These are phyloP conservation scores for Phaeodactylum tricornutum DNA, from an alignment of 108 stramenopile genomes.

Conservation along the genomic window DNA sequence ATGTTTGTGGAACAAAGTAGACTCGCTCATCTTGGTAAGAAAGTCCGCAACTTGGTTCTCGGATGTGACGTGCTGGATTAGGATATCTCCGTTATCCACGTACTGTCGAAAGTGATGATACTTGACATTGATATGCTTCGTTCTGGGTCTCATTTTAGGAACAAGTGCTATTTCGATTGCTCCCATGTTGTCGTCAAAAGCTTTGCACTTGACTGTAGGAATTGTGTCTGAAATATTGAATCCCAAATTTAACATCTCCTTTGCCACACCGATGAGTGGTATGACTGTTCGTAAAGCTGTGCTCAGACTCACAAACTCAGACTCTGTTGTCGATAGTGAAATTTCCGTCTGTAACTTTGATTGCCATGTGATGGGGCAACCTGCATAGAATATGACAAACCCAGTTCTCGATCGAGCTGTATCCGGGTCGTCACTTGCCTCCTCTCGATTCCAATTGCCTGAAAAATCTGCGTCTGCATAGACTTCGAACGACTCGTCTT, in stretches of 20 bases:
- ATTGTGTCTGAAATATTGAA: neutral
- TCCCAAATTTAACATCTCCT: constrained; percentile 10
- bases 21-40: too few species aligned
- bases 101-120: constrained; percentile 22
- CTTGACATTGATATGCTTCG: constrained; percentile 27
- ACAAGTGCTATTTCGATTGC: constrained; percentile 13
- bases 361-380: constrained; percentile 7
- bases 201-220: constrained; percentile 10
- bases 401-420: constrained; percentile 35
- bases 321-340: constrained; percentile 35
- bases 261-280: constrained; percentile 14
- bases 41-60: constrained; percentile 1
- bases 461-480: constrained; percentile 27
- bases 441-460: constrained; percentile 8
- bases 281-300: constrained; percentile 20
- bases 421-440: constrained; percentile 18
- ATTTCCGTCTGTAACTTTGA: constrained; percentile 35
- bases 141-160: constrained; percentile 16
- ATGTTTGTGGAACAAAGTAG: too few species aligned
- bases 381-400: constrained; percentile 18
- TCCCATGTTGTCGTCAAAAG: constrained; percentile 24
- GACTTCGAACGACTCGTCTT: constrained; percentile 9
- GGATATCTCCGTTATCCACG: constrained; percentile 1
- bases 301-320: constrained; percentile 33
- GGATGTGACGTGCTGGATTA: neutral